Evolutionary conservation across 2,329 filamentous ascomycete species (phyloP).

Genomic region (Rhynchosporium graminicola): DNA sequence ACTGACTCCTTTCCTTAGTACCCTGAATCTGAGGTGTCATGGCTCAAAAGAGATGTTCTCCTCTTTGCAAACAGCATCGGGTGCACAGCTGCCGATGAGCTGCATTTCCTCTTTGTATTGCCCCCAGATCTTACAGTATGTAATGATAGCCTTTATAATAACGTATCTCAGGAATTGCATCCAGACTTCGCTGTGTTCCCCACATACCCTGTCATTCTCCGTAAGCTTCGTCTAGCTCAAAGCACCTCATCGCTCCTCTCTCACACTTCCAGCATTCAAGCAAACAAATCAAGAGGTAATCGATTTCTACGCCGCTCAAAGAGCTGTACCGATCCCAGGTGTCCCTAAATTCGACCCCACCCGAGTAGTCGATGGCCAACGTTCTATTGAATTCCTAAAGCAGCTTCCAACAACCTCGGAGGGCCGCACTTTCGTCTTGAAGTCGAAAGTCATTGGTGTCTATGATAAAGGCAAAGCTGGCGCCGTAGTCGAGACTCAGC

Average conservation of each 20-base stretch:
- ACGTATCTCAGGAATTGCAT: conserved; percentile 70
- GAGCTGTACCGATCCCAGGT: conserved; percentile 58
- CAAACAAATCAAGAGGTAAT: conserved; percentile 65
- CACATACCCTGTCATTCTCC: conserved; percentile 49
- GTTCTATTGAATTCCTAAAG: conserved; percentile 63
- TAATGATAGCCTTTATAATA: conserved; percentile 10
- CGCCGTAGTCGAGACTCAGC: conserved; percentile 67
- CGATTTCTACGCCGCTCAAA: conserved; percentile 66
- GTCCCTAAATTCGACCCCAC: conserved; percentile 65
- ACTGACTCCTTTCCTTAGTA: conserved; percentile 45
- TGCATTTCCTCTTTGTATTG: conserved; percentile 86
- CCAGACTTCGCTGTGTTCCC: conserved; percentile 86
- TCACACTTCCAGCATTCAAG: conserved; percentile 58
- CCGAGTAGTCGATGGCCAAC: conserved; percentile 67
- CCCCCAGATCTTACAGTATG: conserved; percentile 24
- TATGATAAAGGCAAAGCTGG: conserved; percentile 74
- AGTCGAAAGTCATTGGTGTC: conserved; percentile 65
- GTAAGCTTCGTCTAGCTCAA: conserved; percentile 23
- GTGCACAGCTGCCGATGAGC: conserved; percentile 72
- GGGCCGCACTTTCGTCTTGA: conserved; percentile 63
- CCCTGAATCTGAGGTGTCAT: conserved; percentile 72
- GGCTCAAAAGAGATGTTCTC: conserved; percentile 84
- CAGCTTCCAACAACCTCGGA: conserved; percentile 61
- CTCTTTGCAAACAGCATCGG: conserved; percentile 92
- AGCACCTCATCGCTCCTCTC: not conserved